Percentiles rank a stretch among this genome's conserved stretches.
Evolutionary conservation across 2,329 filamentous ascomycete species (phyloP).

Genomic region (Aspergillus brunneoviolaceus): DNA sequence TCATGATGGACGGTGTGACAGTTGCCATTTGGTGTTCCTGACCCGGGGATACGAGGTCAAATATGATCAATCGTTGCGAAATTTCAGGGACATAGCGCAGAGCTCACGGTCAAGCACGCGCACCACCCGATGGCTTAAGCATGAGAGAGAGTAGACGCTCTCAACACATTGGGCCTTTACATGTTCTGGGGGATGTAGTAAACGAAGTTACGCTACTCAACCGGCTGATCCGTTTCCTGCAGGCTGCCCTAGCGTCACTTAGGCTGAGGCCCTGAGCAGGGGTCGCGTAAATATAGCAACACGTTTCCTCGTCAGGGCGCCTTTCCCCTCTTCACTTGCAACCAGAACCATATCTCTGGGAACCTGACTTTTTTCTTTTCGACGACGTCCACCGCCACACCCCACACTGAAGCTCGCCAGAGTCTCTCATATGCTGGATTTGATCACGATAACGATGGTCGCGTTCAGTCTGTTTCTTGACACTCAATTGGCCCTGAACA

Average conservation of each 20-base stretch:
- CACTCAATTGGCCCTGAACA: constrained; percentile 5
- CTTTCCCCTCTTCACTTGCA: constrained; percentile 28
- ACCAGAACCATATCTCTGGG: constrained; percentile 35
- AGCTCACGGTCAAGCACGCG: not conserved
- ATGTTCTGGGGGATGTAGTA: not conserved
- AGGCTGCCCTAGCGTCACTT: constrained; percentile 7
- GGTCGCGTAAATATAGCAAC: constrained; percentile 32
- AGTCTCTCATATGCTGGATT: constrained; percentile 2
- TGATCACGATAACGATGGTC: constrained; percentile 15
- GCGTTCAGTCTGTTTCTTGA: constrained; percentile 7
- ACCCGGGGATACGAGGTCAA: constrained; percentile 1
- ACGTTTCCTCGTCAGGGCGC: constrained; percentile 10
- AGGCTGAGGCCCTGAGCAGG: constrained; percentile 12
- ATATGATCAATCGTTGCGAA: not conserved
- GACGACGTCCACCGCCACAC: constrained; percentile 21
- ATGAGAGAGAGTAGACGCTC: not conserved
- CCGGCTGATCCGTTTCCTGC: constrained; percentile 7
- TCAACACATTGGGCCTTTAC: not conserved
- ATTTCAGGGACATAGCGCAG: not conserved
- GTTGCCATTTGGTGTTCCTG: not conserved
- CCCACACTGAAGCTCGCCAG: constrained; percentile 6
- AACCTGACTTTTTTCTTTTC: constrained; percentile 14
- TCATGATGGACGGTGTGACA: constrained; percentile 12
- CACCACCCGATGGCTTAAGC: constrained; percentile 1
- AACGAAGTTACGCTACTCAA: not conserved